Evolutionary conservation across 371 early-diverging fungal genomes (phyloP).

Genomic region (Umbelopsis sp.): DNA sequence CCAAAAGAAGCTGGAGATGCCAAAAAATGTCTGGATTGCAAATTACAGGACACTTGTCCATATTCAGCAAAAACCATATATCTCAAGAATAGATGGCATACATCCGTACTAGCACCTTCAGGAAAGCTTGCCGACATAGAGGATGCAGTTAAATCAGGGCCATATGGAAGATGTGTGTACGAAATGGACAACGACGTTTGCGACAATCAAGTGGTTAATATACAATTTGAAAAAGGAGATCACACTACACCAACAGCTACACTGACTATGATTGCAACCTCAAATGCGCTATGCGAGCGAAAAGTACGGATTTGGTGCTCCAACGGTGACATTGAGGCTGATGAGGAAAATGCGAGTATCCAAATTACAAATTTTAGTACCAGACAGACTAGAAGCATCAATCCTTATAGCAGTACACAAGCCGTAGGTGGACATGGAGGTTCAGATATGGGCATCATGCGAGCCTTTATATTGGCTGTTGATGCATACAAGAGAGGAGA

Average conservation of each 20-base stretch:
- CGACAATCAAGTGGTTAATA: constrained; percentile 59
- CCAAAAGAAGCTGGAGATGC: constrained; percentile 55
- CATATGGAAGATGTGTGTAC: constrained; percentile 66
- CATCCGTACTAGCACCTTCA: background rate
- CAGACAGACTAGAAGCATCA: constrained; percentile 19
- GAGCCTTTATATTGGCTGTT: background rate
- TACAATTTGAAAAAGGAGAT: constrained; percentile 50
- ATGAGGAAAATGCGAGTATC: constrained; percentile 42
- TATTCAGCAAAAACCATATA: constrained; percentile 42
- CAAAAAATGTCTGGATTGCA: constrained; percentile 17
- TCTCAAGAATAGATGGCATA: constrained; percentile 24
- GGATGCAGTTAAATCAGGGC: constrained; percentile 46
- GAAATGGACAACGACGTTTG: constrained; percentile 66
- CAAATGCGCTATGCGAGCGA: constrained; percentile 48
- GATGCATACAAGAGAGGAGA: background rate
- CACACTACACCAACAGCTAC: constrained; percentile 39
- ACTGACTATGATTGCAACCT: constrained; percentile 61
- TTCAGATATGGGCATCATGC: background rate
- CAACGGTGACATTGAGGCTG: constrained; percentile 49
- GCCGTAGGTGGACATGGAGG: background rate
- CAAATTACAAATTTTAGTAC: constrained; percentile 34
- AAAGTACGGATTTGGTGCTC: constrained; percentile 48
- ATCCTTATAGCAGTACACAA: constrained; percentile 16
- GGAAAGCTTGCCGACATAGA: constrained; percentile 39
- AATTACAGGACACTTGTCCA: background rate